phyloP scores from a whole-genome alignment of 805 yeast genomes.

The Naumovozyma baii region DNA sequence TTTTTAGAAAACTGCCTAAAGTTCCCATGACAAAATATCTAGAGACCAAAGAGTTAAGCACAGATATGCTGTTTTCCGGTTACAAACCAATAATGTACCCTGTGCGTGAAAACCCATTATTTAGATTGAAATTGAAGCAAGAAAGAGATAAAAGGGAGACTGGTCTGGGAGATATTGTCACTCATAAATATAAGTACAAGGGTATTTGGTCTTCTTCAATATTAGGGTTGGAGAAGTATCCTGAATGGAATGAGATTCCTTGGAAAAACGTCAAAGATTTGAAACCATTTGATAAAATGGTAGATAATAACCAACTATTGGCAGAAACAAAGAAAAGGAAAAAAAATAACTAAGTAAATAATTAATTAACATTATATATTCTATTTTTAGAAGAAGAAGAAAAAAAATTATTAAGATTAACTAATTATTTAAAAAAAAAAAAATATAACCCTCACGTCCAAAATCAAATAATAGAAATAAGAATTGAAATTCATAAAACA shows the following conservation, averaged over 20 bases:
- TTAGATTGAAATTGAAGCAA: conserved; percentile 4
- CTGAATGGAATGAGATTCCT: conserved; percentile 27
- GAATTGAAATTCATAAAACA: not conserved
- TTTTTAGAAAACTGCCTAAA: conserved; percentile 22
- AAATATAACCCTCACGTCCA: not conserved
- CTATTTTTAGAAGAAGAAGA: not conserved
- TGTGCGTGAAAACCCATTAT: conserved; percentile 26
- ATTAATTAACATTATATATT: too few relatives aligned
- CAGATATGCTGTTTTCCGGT: conserved; percentile 27
- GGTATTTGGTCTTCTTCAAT: conserved; percentile 26
- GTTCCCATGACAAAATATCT: conserved; percentile 28
- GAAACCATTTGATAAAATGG: conserved; percentile 21
- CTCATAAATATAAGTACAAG: conserved; percentile 10
- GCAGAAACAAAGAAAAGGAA: not conserved
- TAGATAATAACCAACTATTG: not conserved
- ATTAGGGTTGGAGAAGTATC: conserved; percentile 27
- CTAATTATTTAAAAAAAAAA: not conserved
- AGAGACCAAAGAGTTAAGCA: conserved; percentile 19
- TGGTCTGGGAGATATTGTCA: not conserved
- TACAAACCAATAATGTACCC: conserved; percentile 28
- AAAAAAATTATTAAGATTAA: not conserved
- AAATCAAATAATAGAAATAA: conserved; percentile 1
- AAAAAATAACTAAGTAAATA: not conserved
- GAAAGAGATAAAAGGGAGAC: not conserved
- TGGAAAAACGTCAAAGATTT: conserved; percentile 14